Evolutionary conservation across 306 rosid genomes (phyloP), one percentile per base, ranked within the genome.

Genomic region (Dryas octopetala): DNA sequence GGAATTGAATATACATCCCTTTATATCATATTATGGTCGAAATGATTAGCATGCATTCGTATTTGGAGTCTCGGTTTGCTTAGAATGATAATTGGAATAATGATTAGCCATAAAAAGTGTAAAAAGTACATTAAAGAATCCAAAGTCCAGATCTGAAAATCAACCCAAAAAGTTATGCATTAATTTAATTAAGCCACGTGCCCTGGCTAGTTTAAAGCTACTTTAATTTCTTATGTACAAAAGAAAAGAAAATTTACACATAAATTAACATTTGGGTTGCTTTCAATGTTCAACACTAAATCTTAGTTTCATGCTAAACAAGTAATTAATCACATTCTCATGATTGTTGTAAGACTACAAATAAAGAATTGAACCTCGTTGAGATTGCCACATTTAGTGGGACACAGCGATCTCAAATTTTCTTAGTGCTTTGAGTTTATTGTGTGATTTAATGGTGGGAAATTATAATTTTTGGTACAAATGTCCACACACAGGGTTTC

Each of bases 21-120:
- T 4, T 3, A 45, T 2, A 2, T 47, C 14, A 4, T 66, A 51
- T 10, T 62, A 69, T 32, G 71, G 57, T 63, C 32, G 16, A 46
- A 75, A 75, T 63, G 53, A 74, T 69, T 68, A n/a, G 61, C 60
- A 9, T 0, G 45, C 32, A 4, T 51, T 26, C 17, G 46, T 4
- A 9, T 69, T 44, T 16, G 15, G 52, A 14, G 9, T 47, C 23
- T 74, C 62, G 38, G 16, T 74, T 74, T 75, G 75, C 68, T 50
- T 15, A 45, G 45, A 48, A 57, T 40, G 65, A 57, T 46, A 47
- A 32, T 9, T 38, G 32, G 23, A 23, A 23, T 23, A 65, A 79
- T 73, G 9, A 73, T 72, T 57, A 57, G 48, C 43, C 53, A 28
- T 38, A 58, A 59, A 58, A 44, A 38, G 32, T 17, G 51, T 32